Evolutionary conservation across 371 early-diverging fungal species (phyloP), one percentile per base, ranked within the genome.

Genomic region (Funneliformis caledonium): DNA sequence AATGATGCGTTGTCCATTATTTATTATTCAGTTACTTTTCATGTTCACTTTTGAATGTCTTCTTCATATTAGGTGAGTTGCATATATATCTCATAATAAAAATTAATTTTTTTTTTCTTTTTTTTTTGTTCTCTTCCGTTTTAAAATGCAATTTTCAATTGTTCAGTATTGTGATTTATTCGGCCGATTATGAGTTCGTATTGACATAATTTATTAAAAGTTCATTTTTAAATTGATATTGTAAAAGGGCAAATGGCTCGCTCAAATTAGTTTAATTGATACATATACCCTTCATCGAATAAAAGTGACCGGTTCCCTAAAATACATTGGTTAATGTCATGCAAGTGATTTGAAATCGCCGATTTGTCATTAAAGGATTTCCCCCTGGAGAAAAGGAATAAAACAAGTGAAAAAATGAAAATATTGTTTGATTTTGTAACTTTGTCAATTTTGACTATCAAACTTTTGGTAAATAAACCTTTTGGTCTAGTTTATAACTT

Each of bases 1-100:
- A 64, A 64, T 64, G 12, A 64, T 31, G 26, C 33, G 26, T 64
- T 64, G 7, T 59, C 11, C 12, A 19, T 59, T 65, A 65, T 31
- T 65, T n/a, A 26, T 64, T 65, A 14, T 65, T 65, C 69, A 45
- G 9, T 69, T 11, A 69, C 43, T 45, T 19, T 37, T 69, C n/a
- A 19, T 43, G n/a, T 19, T 42, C 69, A 43, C n/a, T 37, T 16
- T 37, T 69, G 69, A 43, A 7, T 69, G 43, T 43, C 43, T 69
- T 22, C 47, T 45, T 69, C 37, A 47, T 43, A 69, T 43, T 42
- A 19, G 11, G 56, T 0, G 56, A 56, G 14, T 16, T 56, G 56
- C 19, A 19, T 68, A 37, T 43, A 69, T 22, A 43, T 6, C n/a
- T 6, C n/a, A 43, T 43, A 43, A n/a, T 10, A 69, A 43, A 69